Evolutionary conservation across 2,329 filamentous ascomycete species (phyloP).

Genomic region (Trichoderma guizhouense): DNA sequence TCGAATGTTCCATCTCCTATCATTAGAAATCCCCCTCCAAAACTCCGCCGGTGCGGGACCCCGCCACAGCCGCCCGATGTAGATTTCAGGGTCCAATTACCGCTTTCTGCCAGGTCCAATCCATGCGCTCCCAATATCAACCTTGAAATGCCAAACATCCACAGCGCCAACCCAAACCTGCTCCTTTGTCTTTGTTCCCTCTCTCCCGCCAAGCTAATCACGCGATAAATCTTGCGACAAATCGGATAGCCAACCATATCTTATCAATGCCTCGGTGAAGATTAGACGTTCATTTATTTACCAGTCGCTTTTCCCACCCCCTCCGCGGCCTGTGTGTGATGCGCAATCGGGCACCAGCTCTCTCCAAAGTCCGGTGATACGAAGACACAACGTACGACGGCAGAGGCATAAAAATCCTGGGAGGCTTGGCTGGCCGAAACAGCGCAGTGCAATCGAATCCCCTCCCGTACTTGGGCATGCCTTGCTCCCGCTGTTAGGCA

Average conservation of each 20-base stretch:
- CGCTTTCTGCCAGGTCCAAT: background rate
- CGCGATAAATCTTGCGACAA: background rate
- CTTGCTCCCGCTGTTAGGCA: background rate
- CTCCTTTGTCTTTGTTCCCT: background rate
- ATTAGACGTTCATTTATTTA: background rate
- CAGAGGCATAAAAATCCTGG: background rate
- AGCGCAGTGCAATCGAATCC: background rate
- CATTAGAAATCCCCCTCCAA: conserved; percentile 14
- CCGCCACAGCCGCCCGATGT: background rate
- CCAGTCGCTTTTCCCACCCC: background rate
- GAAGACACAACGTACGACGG: background rate
- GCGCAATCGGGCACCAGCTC: background rate
- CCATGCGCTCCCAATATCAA: background rate
- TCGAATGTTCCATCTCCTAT: conserved; percentile 12
- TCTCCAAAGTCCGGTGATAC: background rate
- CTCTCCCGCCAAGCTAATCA: background rate
- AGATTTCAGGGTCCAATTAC: conserved; percentile 7
- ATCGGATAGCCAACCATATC: background rate
- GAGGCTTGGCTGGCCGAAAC: background rate
- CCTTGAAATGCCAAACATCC: background rate
- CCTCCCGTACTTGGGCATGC: background rate
- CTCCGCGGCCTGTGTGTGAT: background rate
- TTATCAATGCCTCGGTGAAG: background rate
- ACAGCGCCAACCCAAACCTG: background rate
- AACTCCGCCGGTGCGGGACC: background rate